Evolutionary conservation across 768 basidiomycete genomes (phyloP).

Genomic region (Naganishia antarctica): DNA sequence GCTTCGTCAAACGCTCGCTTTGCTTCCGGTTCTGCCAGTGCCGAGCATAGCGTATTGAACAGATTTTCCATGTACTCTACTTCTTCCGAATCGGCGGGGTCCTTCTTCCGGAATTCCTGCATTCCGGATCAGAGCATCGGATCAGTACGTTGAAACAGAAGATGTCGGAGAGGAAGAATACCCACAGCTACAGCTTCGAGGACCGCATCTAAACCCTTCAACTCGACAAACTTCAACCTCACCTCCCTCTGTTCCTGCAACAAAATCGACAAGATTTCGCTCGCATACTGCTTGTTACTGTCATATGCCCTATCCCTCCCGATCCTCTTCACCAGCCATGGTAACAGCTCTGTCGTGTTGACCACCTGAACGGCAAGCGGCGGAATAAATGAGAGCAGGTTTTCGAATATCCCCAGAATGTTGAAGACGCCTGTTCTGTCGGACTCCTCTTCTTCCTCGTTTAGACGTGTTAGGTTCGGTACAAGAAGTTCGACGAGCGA

Average conservation of each 20-base stretch:
- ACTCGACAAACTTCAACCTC: slow-evolving; percentile 63
- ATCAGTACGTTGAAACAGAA: slow-evolving; percentile 27
- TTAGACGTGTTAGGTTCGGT: slow-evolving; percentile 79
- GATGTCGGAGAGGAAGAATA: slow-evolving; percentile 23
- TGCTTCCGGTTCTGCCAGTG: slow-evolving; percentile 68
- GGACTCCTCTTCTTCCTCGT: slow-evolving; percentile 75
- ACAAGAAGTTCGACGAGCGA: slow-evolving; percentile 82
- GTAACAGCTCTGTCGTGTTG: slow-evolving; percentile 66
- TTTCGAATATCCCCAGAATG: slow-evolving; percentile 90
- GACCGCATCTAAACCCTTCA: slow-evolving; percentile 70
- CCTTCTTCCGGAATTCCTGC: slow-evolving; percentile 84
- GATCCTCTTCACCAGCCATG: slow-evolving; percentile 75
- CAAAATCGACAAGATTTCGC: slow-evolving; percentile 86
- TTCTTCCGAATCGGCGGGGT: slow-evolving; percentile 83
- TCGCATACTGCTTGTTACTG: slow-evolving; percentile 88
- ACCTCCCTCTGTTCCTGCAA: slow-evolving; percentile 70
- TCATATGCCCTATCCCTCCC: slow-evolving; percentile 64
- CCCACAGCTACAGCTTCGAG: slow-evolving; percentile 77
- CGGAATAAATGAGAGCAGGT: slow-evolving; percentile 79
- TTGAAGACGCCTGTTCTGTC: slow-evolving; percentile 91
- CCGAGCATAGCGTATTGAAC: slow-evolving; percentile 83
- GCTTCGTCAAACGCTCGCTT: slow-evolving; percentile 78
- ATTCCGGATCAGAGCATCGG: no score
- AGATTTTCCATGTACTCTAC: slow-evolving; percentile 97
- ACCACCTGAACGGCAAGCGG: slow-evolving; percentile 66